Evolutionary conservation across 331 rosid genomes (phyloP).

Genomic region (Malus hybrid): DNA sequence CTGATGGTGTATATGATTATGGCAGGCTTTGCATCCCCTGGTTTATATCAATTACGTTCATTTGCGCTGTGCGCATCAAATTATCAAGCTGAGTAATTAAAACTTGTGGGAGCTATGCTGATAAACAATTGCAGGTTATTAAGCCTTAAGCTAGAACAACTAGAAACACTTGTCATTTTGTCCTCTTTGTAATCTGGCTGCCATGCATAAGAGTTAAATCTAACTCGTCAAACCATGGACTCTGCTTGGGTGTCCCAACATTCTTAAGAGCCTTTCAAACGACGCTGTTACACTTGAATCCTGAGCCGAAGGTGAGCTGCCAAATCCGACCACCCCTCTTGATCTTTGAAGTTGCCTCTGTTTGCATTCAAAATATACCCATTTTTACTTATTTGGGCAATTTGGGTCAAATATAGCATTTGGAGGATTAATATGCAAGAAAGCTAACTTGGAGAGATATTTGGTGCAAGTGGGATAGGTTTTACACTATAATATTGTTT

Average conservation of each 20-base stretch:
- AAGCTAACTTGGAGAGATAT: no score
- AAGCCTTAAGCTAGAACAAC: background rate
- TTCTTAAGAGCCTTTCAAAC: conserved; percentile 52
- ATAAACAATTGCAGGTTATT: background rate
- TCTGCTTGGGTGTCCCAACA: conserved; percentile 18
- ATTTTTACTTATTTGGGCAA: no score
- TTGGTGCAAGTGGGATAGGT: no score
- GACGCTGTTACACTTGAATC: conserved; percentile 53
- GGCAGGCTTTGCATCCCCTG: conserved; percentile 29
- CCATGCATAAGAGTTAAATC: no score
- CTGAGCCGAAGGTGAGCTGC: conserved; percentile 52
- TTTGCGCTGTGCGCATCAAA: no score
- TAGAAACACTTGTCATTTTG: background rate
- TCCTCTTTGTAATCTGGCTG: background rate
- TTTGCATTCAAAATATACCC: no score
- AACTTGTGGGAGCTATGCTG: background rate
- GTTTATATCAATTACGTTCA: background rate
- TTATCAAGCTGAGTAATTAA: no score
- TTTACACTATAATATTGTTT: no score
- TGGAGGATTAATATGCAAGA: no score
- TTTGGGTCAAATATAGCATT: no score
- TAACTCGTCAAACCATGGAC: conserved; percentile 42
- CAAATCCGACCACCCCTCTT: conserved; percentile 43
- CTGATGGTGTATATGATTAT: conserved; percentile 15
- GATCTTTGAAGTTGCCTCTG: conserved; percentile 37